Base-by-base conservation (phyloP, 148 eudicot genomes). In the Persicaria maculosa region DNA sequence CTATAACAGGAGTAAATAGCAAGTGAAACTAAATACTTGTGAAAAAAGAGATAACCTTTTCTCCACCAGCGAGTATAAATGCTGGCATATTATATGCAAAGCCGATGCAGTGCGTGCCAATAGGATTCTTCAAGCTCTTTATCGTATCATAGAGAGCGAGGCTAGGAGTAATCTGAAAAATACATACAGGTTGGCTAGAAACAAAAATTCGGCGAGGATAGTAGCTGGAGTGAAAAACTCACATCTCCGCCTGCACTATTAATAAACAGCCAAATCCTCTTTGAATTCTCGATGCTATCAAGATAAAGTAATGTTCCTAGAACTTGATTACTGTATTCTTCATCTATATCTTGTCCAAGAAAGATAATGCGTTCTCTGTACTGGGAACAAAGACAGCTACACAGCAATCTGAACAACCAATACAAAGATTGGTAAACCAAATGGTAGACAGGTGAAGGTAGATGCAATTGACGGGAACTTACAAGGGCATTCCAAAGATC, bases 231-330 rank as follows among this genome's bases (percentile, higher is more conserved):
- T 22, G 57, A 59, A 72, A 74, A 85, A 90, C 97, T 90, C 77
- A 95, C 99, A 84, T 95, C 92, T 75, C 97, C 97, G 71, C 97
- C 96, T 25, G 88, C 89, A 79, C 92, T 83, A 85, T 81, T 84
- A 76, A 95, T 87, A 84, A 84, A 90, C 86, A 92, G 75, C 75
- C 84, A 80, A 9, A 92, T 74, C 83, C 82, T 88, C 83, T 87
- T 86, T 48, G 87, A 82, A 79, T 83, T 78, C 61, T 86, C 91
- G 43, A 84, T 58, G 75, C 84, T 85, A 76, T 95, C 99, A 53
- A 95, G 90, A 79, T 90, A 90, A 75, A 95, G 80, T 92, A 90
- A 83, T 20, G 92, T 90, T 72, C 92, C 89, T 73, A 90, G 84
- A 71, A 95, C 80, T 70, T 85, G 89, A 79, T 92, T 89, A 85